Base-by-base conservation (phyloP, 2,329 filamentous ascomycete genomes). In the Septoria petroselini region DNA sequence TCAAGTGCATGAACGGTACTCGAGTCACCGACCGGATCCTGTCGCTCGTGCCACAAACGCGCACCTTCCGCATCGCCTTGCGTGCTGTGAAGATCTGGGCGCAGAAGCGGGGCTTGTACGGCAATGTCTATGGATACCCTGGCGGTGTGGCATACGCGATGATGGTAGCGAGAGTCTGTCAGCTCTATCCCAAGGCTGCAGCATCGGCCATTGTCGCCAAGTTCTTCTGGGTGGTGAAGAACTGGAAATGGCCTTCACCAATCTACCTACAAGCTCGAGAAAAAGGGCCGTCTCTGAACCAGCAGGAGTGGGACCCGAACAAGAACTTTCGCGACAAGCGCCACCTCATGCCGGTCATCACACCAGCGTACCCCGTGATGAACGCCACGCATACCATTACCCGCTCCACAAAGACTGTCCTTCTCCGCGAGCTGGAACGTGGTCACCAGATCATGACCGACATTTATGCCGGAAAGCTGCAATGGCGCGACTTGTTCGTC, bases 91-190 rank as follows among this genome's bases (percentile, higher is more conserved):
- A 98, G 71, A 78, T 98, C 6, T 98, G 93, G 93, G 91, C 93
- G 7, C 88, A 95, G 65, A 83, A 78, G 75, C 86, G 91, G 54
- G 93, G 88, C 18, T 89, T 97, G 40, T 97, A 97, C 66, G 89
- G 89, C 57, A 96, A 96, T 64, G 91, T 97, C 57, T 90, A 95
- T 70, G 93, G 93, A 19, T 98, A 93, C 60, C 93, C 93, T 2
- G 93, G 93, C 61, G 93, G 93, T 71, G 91, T 98, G 33, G 93
- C 93, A 4, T 98, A 91, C 89, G 93, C 91, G 9, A 96, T 98
- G 86, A 80, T 98, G 64, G 91, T 97, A 21, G 93, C 93, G 43
- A 82, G 93, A 57, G 88, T 97, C 34, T 97, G 93, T 69, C 93
- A 98, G 70, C 79, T 98, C 12, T 98, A 97, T 63, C 93, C 93